A percentile compares a stretch with the other conserved stretches of the same genome.
Conservation (phyloP, 2,329 filamentous ascomycete genomes). For the Talaromyces sp. region DNA sequence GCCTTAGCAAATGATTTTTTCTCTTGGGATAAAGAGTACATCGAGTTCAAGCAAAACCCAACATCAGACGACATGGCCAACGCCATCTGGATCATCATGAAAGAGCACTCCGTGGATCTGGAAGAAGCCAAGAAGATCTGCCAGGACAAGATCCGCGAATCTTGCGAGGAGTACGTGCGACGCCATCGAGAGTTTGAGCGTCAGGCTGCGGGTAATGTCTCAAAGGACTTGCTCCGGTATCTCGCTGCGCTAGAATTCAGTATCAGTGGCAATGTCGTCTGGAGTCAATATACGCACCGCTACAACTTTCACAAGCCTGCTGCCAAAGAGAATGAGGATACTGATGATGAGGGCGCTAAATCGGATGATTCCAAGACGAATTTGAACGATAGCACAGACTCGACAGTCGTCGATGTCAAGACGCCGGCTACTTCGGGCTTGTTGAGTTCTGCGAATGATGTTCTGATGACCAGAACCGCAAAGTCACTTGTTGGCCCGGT, state of each 20-base stretch:
- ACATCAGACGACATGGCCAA: slow-evolving; percentile 34
- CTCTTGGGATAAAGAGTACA: slow-evolving; percentile 38
- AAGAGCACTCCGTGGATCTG: slow-evolving; percentile 29
- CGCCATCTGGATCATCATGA: slow-evolving; percentile 42
- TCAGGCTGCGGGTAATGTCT: neutral
- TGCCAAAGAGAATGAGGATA: neutral
- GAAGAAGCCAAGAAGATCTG: slow-evolving; percentile 25
- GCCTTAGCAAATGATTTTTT: slow-evolving; percentile 41
- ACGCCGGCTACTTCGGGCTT: neutral
- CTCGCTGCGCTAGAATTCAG: neutral
- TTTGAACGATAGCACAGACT: neutral
- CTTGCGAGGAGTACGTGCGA: neutral
- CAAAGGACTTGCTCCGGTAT: neutral
- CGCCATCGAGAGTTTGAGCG: neutral
- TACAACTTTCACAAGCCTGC: neutral
- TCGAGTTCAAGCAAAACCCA: slow-evolving; percentile 20
- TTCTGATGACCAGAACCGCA: neutral
- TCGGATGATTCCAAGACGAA: neutral
- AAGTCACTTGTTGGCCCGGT: neutral
- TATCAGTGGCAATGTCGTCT: neutral
- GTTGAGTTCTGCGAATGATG: neutral
- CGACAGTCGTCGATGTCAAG: neutral
- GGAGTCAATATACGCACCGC: neutral
- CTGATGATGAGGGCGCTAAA: neutral
- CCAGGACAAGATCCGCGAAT: neutral